Evolutionary conservation across 2,329 filamentous ascomycete species (phyloP).

Genomic region (Calonectria ilicicola): DNA sequence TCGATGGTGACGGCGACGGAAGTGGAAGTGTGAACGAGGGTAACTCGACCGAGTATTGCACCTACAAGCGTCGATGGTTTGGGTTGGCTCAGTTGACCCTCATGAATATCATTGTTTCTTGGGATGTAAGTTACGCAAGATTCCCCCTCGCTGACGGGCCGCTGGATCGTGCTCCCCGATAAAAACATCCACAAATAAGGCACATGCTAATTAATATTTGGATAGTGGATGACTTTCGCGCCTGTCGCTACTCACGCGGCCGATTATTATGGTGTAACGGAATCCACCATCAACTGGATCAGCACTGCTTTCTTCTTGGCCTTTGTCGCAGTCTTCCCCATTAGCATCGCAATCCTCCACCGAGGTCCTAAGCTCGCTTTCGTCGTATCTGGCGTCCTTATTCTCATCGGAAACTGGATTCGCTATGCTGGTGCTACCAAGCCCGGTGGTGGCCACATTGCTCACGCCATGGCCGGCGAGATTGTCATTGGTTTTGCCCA

Average conservation of each 20-base stretch:
- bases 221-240: conserved; percentile 88
- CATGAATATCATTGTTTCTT: conserved; percentile 92
- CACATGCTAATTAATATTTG: conserved; percentile 1
- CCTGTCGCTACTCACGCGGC: conserved; percentile 82
- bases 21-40: conserved; percentile 43
- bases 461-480: conserved; percentile 89
- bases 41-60: conserved; percentile 51
- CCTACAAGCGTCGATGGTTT: conserved; percentile 90
- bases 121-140: conserved; percentile 80
- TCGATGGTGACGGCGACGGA: conserved; percentile 37
- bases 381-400: conserved; percentile 76
- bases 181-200: not conserved
- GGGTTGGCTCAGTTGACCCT: conserved; percentile 86
- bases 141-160: not conserved
- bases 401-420: conserved; percentile 91
- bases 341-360: conserved; percentile 83
- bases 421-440: conserved; percentile 78
- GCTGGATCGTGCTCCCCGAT: not conserved
- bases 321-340: conserved; percentile 79
- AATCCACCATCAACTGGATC: conserved; percentile 91
- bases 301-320: conserved; percentile 89
- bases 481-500: conserved; percentile 90
- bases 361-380: conserved; percentile 84
- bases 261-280: conserved; percentile 79
- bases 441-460: conserved; percentile 72